phyloP scores from a whole-genome alignment of 2,329 filamentous ascomycete species.

The Talaromyces marneffei region DNA sequence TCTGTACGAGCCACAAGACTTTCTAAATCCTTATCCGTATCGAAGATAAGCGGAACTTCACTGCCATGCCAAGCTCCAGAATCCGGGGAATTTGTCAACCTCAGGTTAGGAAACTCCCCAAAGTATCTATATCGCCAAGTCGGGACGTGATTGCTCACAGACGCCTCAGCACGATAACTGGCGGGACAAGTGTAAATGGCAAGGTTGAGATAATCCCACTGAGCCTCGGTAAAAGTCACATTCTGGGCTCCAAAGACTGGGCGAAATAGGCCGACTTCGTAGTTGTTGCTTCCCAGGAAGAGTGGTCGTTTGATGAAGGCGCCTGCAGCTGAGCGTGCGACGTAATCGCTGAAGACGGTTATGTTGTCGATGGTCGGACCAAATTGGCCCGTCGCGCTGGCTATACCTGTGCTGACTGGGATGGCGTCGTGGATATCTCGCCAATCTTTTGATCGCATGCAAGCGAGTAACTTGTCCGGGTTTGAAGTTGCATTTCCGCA shows the following conservation, averaged over 20 bases:
- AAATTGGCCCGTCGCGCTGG: not conserved
- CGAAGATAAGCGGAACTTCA: conserved; percentile 3
- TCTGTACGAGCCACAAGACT: not conserved
- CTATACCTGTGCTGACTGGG: not conserved
- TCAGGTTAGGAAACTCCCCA: conserved; percentile 6
- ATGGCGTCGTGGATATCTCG: not conserved
- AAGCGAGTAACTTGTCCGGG: not conserved
- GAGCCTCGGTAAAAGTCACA: not conserved
- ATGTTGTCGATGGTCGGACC: conserved; percentile 8
- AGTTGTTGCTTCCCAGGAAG: conserved; percentile 4
- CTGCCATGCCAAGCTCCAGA: conserved; percentile 11
- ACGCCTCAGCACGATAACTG: not conserved
- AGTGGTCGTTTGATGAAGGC: conserved; percentile 6
- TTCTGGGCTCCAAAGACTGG: not conserved
- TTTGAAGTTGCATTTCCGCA: conserved; percentile 4
- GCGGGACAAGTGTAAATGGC: conserved; percentile 9
- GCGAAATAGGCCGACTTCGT: conserved; percentile 2
- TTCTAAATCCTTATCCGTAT: conserved; percentile 3
- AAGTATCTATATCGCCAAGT: conserved; percentile 12
- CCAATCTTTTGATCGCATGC: conserved; percentile 10
- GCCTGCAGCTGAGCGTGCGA: not conserved
- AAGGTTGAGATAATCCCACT: conserved; percentile 6
- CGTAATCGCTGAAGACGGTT: conserved; percentile 4
- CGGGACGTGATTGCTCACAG: not conserved
- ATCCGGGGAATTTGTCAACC: not conserved